phyloP scores from a whole-genome alignment of 108 stramenopile species.

The Nannochloropsis granulata region DNA sequence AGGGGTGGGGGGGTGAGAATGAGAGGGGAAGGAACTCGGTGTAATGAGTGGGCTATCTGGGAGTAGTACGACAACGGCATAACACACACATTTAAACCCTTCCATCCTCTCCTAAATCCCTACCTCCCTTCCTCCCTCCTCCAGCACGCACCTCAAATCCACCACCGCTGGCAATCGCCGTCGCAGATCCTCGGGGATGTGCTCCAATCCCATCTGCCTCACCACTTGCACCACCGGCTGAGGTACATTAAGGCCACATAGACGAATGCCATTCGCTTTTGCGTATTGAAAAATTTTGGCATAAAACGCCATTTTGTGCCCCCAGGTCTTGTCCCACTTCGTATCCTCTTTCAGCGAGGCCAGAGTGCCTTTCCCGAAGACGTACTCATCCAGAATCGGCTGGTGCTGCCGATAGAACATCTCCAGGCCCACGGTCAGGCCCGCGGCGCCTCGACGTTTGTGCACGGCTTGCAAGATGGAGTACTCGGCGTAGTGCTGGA shows the following conservation, averaged over 20 bases:
- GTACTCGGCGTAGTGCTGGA: background rate
- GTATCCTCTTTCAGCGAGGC: conserved; percentile 27
- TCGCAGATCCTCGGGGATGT: background rate
- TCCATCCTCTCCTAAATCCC: background rate
- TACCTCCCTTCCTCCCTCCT: background rate
- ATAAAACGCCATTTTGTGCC: background rate
- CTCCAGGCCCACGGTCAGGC: conserved; percentile 32
- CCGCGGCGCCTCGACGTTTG: background rate
- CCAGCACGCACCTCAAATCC: background rate
- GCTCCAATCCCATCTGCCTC: background rate
- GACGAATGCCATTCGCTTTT: conserved; percentile 22
- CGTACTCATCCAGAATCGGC: conserved; percentile 33
- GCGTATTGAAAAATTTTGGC: conserved; percentile 29
- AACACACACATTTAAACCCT: background rate
- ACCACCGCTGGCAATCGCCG: background rate
- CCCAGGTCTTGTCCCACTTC: conserved; percentile 38
- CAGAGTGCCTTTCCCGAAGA: conserved; percentile 25
- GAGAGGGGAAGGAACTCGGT: too few species aligned
- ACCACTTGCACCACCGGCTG: conserved; percentile 7
- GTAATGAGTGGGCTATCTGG: background rate
- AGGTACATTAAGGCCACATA: conserved; percentile 37
- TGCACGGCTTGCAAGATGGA: background rate
- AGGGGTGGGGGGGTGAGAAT: too few species aligned
- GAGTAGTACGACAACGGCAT: background rate
- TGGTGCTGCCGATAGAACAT: conserved; percentile 40